Evolutionary conservation across 1,139 yeast genomes (phyloP).

Genomic region (Taphrina wiesneri): DNA sequence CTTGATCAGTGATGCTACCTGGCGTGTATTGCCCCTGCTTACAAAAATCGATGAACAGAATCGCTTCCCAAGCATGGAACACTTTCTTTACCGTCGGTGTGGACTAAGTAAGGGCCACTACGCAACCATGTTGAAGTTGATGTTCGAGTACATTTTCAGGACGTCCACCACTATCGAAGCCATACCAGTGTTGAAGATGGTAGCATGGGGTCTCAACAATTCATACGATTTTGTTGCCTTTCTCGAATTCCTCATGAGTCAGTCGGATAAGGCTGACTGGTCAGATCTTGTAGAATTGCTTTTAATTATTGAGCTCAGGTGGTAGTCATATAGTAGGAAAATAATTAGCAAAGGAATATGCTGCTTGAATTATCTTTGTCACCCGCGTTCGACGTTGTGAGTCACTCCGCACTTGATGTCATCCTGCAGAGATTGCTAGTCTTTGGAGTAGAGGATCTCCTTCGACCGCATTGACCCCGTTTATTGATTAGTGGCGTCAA

Average conservation of each 20-base stretch:
- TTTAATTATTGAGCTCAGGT: neutral
- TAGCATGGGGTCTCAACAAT: neutral
- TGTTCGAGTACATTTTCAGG: neutral
- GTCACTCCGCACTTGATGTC: neutral
- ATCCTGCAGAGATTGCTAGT: neutral
- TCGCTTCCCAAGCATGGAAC: neutral
- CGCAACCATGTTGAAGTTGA: neutral
- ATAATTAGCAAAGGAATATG: too few species aligned
- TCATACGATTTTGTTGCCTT: neutral
- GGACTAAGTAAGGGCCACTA: neutral
- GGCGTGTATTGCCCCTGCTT: neutral
- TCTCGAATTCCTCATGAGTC: neutral
- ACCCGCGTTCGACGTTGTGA: too few species aligned
- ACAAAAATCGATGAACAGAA: neutral
- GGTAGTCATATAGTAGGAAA: neutral
- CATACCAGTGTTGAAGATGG: neutral
- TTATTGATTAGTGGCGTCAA: neutral
- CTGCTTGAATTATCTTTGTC: too few species aligned
- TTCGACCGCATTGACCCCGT: neutral
- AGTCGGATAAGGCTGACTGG: neutral
- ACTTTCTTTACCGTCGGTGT: neutral
- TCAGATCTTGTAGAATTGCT: neutral
- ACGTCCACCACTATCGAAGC: neutral
- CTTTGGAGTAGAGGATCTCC: neutral
- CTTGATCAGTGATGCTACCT: neutral